phyloP scores from a whole-genome alignment of 2,329 filamentous ascomycete species.

The Trichophyton verrucosum region DNA sequence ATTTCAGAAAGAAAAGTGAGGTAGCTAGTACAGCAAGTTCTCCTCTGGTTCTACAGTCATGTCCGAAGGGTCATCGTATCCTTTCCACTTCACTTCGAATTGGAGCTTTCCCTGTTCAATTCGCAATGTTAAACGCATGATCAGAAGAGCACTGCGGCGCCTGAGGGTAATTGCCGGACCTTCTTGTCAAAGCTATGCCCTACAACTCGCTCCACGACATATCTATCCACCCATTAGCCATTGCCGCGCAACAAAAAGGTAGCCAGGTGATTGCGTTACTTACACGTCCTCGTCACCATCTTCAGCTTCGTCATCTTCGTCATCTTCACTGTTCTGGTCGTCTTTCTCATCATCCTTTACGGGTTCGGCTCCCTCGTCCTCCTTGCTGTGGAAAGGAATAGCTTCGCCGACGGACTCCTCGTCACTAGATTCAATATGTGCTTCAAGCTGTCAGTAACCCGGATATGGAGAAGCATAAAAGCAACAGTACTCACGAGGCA shows the following conservation, averaged over 20 bases:
- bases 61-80: constrained; percentile 33
- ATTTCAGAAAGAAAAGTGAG: background rate
- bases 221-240: constrained; percentile 19
- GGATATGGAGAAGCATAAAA: background rate
- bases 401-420: constrained; percentile 27
- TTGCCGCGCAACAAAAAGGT: constrained; percentile 1
- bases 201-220: constrained; percentile 30
- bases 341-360: constrained; percentile 15
- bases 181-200: constrained; percentile 26
- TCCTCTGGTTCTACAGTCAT: constrained; percentile 37
- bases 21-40: constrained; percentile 19
- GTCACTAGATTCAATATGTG: constrained; percentile 11
- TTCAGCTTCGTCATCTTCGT: constrained; percentile 12
- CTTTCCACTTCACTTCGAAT: constrained; percentile 37
- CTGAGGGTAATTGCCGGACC: constrained; percentile 17
- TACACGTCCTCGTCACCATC: constrained; percentile 28
- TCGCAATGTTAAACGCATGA: background rate
- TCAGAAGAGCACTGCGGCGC: background rate
- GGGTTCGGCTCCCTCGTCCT: constrained; percentile 10
- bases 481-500: constrained; percentile 30
- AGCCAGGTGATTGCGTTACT: constrained; percentile 12
- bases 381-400: constrained; percentile 25
- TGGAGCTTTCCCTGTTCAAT: constrained; percentile 24
- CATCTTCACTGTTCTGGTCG: constrained; percentile 14
- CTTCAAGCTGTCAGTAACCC: constrained; percentile 5